Conservation (phyloP, 2,329 filamentous ascomycete species). For the Tolypocladium cylindrosporum region DNA sequence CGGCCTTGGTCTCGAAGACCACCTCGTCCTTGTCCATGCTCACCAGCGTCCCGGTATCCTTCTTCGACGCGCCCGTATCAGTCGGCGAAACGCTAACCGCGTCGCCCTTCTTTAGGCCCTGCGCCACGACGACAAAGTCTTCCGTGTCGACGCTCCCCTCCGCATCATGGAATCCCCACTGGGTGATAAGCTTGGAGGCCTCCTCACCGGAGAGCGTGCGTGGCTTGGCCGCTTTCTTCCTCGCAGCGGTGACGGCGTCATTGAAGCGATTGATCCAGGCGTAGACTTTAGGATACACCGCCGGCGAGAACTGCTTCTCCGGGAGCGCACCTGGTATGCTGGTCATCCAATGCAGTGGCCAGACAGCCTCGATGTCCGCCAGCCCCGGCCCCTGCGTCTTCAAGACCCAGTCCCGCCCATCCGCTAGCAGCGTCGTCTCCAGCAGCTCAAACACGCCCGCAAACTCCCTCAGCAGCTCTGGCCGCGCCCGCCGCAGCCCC, state of each 20-base stretch:
- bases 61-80: conserved; percentile 50
- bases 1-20: conserved; percentile 42
- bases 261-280: conserved; percentile 57
- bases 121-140: conserved; percentile 36
- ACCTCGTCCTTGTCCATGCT: conserved; percentile 42
- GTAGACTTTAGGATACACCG: conserved; percentile 48
- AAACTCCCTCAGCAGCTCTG: conserved; percentile 47
- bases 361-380: conserved; percentile 61
- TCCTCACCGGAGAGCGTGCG: conserved; percentile 40
- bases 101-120: conserved; percentile 41
- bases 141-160: conserved; percentile 31
- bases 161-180: conserved; percentile 33
- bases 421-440: conserved; percentile 52
- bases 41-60: conserved; percentile 46
- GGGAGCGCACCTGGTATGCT: conserved; percentile 46
- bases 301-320: conserved; percentile 36
- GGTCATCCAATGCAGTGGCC: conserved; percentile 57
- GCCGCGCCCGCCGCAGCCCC: conserved; percentile 21
- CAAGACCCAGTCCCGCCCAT: conserved; percentile 58
- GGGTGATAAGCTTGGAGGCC: conserved; percentile 36
- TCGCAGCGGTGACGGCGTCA: conserved; percentile 31
- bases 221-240: conserved; percentile 21
- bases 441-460: conserved; percentile 44
- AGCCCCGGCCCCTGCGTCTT: conserved; percentile 40
- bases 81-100: conserved; percentile 50